Conservation (phyloP, 2,329 filamentous ascomycete species). For the Diaporthe sp. region DNA sequence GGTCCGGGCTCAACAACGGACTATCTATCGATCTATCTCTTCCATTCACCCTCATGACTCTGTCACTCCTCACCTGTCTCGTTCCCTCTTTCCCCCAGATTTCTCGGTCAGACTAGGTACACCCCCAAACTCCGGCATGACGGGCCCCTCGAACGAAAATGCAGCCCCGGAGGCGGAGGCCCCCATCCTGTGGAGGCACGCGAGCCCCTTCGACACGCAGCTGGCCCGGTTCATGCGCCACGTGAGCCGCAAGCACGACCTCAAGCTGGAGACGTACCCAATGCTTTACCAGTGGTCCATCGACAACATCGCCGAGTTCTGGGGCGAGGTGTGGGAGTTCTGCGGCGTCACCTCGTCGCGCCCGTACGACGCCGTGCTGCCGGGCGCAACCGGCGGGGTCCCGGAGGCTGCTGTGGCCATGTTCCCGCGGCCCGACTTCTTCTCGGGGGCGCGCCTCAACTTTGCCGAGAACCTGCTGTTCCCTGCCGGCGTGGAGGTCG, state of each 20-base stretch:
- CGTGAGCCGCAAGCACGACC: constrained; percentile 76
- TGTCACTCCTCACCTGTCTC: not conserved
- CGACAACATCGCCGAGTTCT: constrained; percentile 81
- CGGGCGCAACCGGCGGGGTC: constrained; percentile 63
- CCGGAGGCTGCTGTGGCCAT: constrained; percentile 76
- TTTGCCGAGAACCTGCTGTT: constrained; percentile 96
- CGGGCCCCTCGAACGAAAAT: not conserved
- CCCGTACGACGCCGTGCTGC: constrained; percentile 70
- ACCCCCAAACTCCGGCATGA: constrained; percentile 5
- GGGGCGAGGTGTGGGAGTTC: constrained; percentile 88
- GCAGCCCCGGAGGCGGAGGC: not conserved
- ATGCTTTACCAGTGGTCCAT: constrained; percentile 91
- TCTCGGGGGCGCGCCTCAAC: constrained; percentile 83
- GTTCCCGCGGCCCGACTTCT: constrained; percentile 91
- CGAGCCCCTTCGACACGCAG: constrained; percentile 74
- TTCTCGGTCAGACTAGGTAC: no score
- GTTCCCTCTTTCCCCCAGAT: no score
- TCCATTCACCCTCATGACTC: not conserved
- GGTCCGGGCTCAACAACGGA: constrained; percentile 26
- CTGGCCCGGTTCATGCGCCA: constrained; percentile 80
- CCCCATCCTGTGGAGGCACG: constrained; percentile 76
- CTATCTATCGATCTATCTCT: not conserved
- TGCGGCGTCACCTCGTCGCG: constrained; percentile 80
- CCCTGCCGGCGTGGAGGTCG: constrained; percentile 69
- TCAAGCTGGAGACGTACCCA: constrained; percentile 76